Conservation (phyloP, 768 basidiomycete species). For the Psilocybe sp. region DNA sequence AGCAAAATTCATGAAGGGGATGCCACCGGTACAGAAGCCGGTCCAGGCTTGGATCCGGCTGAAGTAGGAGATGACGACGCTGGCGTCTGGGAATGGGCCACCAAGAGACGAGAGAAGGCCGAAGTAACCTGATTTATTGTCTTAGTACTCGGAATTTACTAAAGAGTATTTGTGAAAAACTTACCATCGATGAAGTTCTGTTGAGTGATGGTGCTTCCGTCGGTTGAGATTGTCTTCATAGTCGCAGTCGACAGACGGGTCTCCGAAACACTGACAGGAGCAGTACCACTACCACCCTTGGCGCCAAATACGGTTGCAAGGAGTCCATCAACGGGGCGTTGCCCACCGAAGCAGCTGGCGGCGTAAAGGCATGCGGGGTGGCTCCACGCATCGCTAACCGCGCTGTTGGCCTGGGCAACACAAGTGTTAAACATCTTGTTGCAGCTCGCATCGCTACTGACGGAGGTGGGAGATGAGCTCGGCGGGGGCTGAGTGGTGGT, state of each 20-base stretch:
- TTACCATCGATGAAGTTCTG: constrained; percentile 1
- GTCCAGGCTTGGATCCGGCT: not conserved
- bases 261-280: no score
- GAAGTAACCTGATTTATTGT: not conserved
- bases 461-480: not conserved
- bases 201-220: not conserved
- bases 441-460: not conserved
- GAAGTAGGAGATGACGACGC: not conserved
- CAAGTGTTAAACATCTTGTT: not conserved
- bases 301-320: not conserved
- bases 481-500: no score
- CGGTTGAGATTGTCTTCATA: not conserved
- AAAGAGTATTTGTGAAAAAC: not conserved
- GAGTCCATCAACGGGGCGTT: not conserved
- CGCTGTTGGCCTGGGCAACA: not conserved
- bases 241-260: not conserved
- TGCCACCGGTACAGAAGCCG: not conserved
- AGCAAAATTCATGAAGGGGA: not conserved
- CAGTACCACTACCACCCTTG: no score
- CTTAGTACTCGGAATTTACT: not conserved
- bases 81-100: not conserved
- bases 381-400: not conserved
- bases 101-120: not conserved
- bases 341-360: not conserved
- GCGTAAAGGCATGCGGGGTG: not conserved